Percentiles rank a stretch among this genome's conserved stretches.
Conservation (phyloP, 2,329 filamentous ascomycete species). For the Lithohypha guttulata region DNA sequence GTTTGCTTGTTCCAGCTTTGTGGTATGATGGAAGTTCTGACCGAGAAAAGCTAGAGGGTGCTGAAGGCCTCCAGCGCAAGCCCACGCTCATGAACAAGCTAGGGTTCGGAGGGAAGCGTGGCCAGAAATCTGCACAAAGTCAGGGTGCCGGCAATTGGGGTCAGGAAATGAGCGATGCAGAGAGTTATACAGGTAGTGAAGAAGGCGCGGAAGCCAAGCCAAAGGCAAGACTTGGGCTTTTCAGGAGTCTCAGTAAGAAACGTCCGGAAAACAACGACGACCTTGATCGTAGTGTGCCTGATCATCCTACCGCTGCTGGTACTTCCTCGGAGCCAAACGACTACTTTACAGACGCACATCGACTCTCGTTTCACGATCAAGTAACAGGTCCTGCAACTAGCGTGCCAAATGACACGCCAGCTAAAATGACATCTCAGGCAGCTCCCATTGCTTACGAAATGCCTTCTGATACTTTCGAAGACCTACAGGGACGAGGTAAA, state of each 20-base stretch:
- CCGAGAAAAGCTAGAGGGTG: slow-evolving; percentile 20
- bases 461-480: slow-evolving; percentile 15
- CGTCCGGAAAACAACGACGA: slow-evolving; percentile 13
- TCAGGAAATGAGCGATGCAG: slow-evolving; percentile 21
- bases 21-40: slow-evolving; percentile 35
- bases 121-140: slow-evolving; percentile 14
- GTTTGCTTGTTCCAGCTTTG: slow-evolving; percentile 72
- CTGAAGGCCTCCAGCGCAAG: slow-evolving; percentile 13
- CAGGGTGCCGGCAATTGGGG: slow-evolving; percentile 23
- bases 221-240: slow-evolving; percentile 18
- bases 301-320: slow-evolving; percentile 2
- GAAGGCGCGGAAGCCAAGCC: slow-evolving; percentile 11
- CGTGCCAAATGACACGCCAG: slow-evolving; percentile 4
- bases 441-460: slow-evolving; percentile 11
- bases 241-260: slow-evolving; percentile 17
- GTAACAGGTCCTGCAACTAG: background rate
- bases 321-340: background rate
- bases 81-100: slow-evolving; percentile 19
- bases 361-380: background rate
- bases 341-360: background rate
- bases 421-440: background rate
- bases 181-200: slow-evolving; percentile 17
- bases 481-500: slow-evolving; percentile 14
- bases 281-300: slow-evolving; percentile 13
- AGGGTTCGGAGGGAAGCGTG: slow-evolving; percentile 14